Conservation (phyloP, 2,329 filamentous ascomycete species). For the Paecilomyces fulvus region DNA sequence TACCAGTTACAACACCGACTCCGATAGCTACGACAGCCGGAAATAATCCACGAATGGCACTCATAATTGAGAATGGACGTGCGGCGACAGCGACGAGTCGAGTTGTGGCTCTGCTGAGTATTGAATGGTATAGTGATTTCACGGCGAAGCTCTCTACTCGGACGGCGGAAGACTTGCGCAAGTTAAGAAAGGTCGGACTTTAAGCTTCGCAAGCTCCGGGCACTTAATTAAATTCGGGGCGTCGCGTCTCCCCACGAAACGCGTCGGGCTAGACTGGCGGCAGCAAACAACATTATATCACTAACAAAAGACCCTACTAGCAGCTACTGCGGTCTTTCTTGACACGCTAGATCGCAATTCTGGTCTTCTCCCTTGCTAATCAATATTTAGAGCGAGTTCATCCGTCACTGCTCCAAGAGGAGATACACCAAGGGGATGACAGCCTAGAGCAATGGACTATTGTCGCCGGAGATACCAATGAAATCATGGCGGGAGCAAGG, state of each 20-base stretch:
- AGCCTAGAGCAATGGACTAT: constrained; percentile 28
- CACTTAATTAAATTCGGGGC: constrained; percentile 4
- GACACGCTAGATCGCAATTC: not conserved
- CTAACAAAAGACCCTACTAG: not conserved
- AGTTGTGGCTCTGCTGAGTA: not conserved
- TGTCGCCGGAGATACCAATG: constrained; percentile 29
- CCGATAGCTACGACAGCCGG: constrained; percentile 30
- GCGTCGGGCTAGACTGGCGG: constrained; percentile 10
- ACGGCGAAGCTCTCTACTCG: not conserved
- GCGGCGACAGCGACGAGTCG: not conserved
- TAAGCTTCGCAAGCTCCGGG: constrained; percentile 11
- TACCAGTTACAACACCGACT: constrained; percentile 34
- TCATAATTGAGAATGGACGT: constrained; percentile 17
- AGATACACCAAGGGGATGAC: constrained; percentile 12
- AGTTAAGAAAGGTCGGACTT: constrained; percentile 3
- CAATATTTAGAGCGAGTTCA: not conserved
- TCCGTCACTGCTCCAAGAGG: not conserved
- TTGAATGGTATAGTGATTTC: not conserved
- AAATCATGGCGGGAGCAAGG: constrained; percentile 44
- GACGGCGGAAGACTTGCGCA: constrained; percentile 6
- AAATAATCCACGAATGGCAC: constrained; percentile 25
- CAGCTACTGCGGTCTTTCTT: not conserved
- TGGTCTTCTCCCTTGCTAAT: not conserved
- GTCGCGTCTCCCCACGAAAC: constrained; percentile 21
- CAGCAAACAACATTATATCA: not conserved